Conservation (phyloP, 257 asterid species). For the Solanum boliviense region DNA sequence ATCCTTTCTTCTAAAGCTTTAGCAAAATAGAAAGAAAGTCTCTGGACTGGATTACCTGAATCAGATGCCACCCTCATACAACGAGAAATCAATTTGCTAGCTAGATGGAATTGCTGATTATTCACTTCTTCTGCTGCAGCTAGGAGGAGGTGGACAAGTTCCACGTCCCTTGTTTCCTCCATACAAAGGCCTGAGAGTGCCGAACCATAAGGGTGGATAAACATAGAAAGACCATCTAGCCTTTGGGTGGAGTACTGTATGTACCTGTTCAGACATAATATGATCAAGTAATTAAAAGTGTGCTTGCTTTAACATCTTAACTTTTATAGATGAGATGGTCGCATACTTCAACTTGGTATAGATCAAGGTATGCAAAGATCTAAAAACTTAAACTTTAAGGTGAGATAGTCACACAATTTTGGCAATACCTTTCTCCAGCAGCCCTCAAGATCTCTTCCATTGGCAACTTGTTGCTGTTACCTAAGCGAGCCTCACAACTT, state of each 20-base stretch:
- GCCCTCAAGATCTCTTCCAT: slow-evolving; percentile 35
- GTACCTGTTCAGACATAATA: slow-evolving; percentile 9
- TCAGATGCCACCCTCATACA: slow-evolving; percentile 28
- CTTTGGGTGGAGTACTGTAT: slow-evolving; percentile 39
- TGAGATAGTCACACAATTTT: background rate
- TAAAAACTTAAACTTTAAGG: background rate
- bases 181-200: slow-evolving; percentile 29
- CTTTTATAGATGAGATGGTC: background rate
- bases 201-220: slow-evolving; percentile 44
- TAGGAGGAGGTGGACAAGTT: slow-evolving; percentile 35
- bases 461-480: slow-evolving; percentile 11
- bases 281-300: background rate
- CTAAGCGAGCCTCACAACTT: background rate
- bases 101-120: slow-evolving; percentile 22
- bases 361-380: background rate
- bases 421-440: slow-evolving; percentile 34
- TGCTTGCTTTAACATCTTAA: background rate
- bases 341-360: background rate
- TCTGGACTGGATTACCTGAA: slow-evolving; percentile 44
- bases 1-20: slow-evolving; percentile 40
- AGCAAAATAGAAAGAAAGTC: slow-evolving; percentile 38
- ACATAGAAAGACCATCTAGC: slow-evolving; percentile 35
- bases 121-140: slow-evolving; percentile 45
- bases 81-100: slow-evolving; percentile 22
- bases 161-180: slow-evolving; percentile 44